Evolutionary conservation across 1,139 yeast genomes (phyloP), one percentile per base, ranked within the genome.

Genomic region (Meyerozyma guilliermondii): DNA sequence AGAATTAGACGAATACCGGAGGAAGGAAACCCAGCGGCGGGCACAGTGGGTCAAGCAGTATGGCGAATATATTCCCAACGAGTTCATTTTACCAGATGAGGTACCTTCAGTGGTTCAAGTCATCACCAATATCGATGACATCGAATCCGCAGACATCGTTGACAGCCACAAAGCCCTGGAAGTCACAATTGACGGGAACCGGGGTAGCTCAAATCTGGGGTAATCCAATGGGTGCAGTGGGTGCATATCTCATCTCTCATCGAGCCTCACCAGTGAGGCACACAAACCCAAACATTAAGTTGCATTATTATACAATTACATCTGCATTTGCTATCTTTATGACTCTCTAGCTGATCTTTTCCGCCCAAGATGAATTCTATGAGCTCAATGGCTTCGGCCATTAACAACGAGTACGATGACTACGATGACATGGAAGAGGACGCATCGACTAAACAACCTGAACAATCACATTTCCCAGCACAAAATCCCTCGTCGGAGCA

Each of bases 61-160:
- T 46, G 77, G 76, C 4, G 68, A 63, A 39, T 71, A 65, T 45
- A 69, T 71, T 8, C 78, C 78, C 3, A 62, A 60, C 40, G 72
- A 68, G 44, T 68, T 71, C 46, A 55, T 51, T 35, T 54, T 72
- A 5, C 76, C 76, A 0, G 76, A 75, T 1, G 74, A 67, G 35
- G 46, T 47, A 26, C 77, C 77, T 1, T 49, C 59, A 2, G 64
- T 71, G 20, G 66, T 66, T 38, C 75, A 71, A 52, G 69, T 71
- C 4, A 54, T 70, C 22, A 71, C 77, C 4, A 29, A 29, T 5
- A 29, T 29, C 14, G 33, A 29, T 18, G 33, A 29, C 14, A 29
- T 29, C 11, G 33, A 29, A 29, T 8, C 33, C 10, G 17, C 33
- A 4, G 18, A 29, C 33, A 8, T 29, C 2, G 14, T 6, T 14